phyloP scores from a whole-genome alignment of 1,284 basidiomycete genomes.

The Coniophora puteana region DNA sequence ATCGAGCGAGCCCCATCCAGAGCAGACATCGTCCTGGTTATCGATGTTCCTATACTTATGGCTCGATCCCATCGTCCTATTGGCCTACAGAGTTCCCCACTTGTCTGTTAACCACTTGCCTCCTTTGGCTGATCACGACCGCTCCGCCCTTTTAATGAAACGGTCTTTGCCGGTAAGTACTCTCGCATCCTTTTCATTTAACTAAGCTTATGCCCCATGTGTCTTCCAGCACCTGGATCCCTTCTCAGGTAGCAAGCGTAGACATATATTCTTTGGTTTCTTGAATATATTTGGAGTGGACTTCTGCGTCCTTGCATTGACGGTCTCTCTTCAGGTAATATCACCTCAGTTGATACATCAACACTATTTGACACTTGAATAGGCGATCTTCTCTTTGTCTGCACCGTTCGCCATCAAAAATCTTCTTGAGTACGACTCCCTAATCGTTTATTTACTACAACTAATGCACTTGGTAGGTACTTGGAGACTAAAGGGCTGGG shows the following conservation, averaged over 20 bases:
- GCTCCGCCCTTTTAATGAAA: slow-evolving; percentile 31
- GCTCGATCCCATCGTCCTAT: slow-evolving; percentile 49
- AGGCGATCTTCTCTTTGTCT: slow-evolving; percentile 31
- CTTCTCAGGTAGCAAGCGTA: slow-evolving; percentile 27
- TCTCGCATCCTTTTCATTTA: neutral
- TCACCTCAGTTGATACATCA: neutral
- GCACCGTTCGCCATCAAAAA: slow-evolving; percentile 50
- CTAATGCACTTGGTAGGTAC: slow-evolving; percentile 16
- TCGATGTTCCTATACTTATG: slow-evolving; percentile 55
- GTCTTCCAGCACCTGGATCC: slow-evolving; percentile 35
- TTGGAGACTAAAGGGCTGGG: slow-evolving; percentile 11
- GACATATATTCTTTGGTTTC: slow-evolving; percentile 30
- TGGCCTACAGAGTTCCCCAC: slow-evolving; percentile 39
- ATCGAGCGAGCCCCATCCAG: slow-evolving; percentile 42
- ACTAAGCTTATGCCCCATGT: neutral
- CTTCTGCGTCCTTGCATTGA: slow-evolving; percentile 20
- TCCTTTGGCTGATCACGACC: slow-evolving; percentile 57
- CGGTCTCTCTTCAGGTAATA: slow-evolving; percentile 27
- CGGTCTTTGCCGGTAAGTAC: slow-evolving; percentile 36
- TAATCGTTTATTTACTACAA: too few relatives aligned
- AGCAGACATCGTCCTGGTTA: slow-evolving; percentile 61
- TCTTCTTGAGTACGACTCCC: slow-evolving; percentile 28
- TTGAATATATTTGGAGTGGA: slow-evolving; percentile 22
- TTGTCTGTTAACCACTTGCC: slow-evolving; percentile 45
- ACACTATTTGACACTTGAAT: neutral